Evolutionary conservation across 768 basidiomycete genomes (phyloP).

Genomic region (Russula lepida): DNA sequence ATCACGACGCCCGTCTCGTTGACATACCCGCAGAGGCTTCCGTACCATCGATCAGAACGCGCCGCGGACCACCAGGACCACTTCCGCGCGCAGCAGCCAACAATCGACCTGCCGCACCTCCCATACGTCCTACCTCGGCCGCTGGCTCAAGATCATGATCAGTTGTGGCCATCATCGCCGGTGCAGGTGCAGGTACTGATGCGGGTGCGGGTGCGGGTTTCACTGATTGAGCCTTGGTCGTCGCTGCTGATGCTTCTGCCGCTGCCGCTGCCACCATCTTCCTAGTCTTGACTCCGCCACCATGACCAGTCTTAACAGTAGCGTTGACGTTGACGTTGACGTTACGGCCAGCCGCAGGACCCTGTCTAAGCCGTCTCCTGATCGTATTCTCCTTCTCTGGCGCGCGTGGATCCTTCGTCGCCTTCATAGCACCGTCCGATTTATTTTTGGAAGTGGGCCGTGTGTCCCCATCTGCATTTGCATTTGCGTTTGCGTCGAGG

Average conservation of each 20-base stretch:
- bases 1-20: conserved; percentile 40
- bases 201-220: background rate
- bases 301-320: background rate
- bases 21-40: conserved; percentile 48
- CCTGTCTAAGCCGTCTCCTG: conserved; percentile 12
- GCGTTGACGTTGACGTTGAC: background rate
- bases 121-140: conserved; percentile 2
- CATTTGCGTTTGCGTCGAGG: background rate
- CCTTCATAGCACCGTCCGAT: background rate
- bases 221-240: background rate
- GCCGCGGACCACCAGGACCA: conserved; percentile 39
- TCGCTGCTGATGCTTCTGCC: background rate
- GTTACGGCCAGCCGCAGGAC: conserved; percentile 1
- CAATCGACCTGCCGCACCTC: conserved; percentile 15
- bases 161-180: background rate
- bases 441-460: background rate
- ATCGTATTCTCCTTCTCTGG: conserved; percentile 21
- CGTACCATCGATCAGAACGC: conserved; percentile 59
- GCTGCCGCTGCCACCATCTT: background rate
- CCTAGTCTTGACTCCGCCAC: background rate
- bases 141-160: background rate
- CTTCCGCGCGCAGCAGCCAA: conserved; percentile 25
- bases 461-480: background rate
- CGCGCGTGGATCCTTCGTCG: conserved; percentile 4
- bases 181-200: background rate